Evolutionary conservation across 345 rosid genomes (phyloP).

Genomic region (Physaria fendleri): DNA sequence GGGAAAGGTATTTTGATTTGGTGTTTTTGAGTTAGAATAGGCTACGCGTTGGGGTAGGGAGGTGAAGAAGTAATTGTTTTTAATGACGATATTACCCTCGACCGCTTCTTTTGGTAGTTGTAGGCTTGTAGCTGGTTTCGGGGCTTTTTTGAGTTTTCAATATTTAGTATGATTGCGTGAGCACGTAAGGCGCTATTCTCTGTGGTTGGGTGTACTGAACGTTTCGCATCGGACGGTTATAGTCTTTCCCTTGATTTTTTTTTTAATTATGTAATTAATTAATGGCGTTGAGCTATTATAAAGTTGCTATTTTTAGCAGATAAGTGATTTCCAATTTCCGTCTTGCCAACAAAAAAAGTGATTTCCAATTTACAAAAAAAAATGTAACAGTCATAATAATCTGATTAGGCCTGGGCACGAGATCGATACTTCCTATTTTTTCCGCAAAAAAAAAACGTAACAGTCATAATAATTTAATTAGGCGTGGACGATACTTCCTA

Average conservation of each 20-base stretch:
- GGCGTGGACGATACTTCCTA: too few species aligned
- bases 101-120: conserved; percentile 23
- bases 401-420: too few species aligned
- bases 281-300: neutral
- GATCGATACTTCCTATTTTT: too few species aligned
- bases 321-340: neutral
- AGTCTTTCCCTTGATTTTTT: neutral
- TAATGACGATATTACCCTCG: conserved; percentile 12
- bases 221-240: conserved; percentile 8
- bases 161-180: conserved; percentile 7
- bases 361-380: too few species aligned
- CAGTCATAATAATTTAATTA: too few species aligned
- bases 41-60: conserved; percentile 11
- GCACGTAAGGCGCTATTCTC: conserved; percentile 11
- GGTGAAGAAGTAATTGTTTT: neutral
- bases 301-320: neutral
- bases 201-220: conserved; percentile 4
- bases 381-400: too few species aligned
- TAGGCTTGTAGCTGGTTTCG: conserved; percentile 21
- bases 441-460: too few species aligned
- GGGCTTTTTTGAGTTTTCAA: conserved; percentile 21
- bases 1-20: conserved; percentile 15
- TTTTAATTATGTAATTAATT: neutral
- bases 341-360: too few species aligned
- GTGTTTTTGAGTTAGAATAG: neutral